Conservation (phyloP, 495 filamentous ascomycete genomes). For the Astrothelium subdiscretum region DNA sequence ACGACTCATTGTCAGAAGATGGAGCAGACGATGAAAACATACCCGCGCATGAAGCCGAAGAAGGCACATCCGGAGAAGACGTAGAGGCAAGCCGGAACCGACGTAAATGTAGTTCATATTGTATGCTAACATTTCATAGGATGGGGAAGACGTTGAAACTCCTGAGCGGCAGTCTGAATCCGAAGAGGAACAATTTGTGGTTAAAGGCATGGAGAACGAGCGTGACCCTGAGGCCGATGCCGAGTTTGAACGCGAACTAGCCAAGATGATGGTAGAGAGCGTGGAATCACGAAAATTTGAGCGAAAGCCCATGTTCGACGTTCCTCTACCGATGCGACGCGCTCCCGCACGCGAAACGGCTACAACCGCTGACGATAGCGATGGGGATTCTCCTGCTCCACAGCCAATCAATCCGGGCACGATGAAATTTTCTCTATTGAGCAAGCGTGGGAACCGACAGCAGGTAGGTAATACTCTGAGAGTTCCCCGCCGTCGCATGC, state of each 20-base stretch:
- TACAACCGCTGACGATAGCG: conserved; percentile 37
- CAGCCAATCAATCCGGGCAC: conserved; percentile 36
- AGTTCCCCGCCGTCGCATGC: neutral
- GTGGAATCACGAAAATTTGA: conserved; percentile 89
- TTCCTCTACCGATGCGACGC: conserved; percentile 79
- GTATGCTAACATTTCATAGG: conserved; percentile 16
- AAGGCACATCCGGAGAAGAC: conserved; percentile 47
- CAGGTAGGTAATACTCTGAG: conserved; percentile 46
- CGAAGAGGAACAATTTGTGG: conserved; percentile 74
- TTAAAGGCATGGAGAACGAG: conserved; percentile 80
- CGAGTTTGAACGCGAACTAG: conserved; percentile 95
- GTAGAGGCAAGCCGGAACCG: conserved; percentile 26
- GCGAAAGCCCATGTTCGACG: conserved; percentile 84
- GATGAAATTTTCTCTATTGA: conserved; percentile 93
- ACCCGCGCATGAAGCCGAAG: conserved; percentile 43
- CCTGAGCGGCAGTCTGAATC: conserved; percentile 44
- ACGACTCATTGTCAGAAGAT: conserved; percentile 32
- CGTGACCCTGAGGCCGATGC: conserved; percentile 89
- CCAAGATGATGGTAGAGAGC: conserved; percentile 98
- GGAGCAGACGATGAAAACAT: conserved; percentile 31
- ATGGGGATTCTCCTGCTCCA: conserved; percentile 28
- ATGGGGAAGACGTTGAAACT: conserved; percentile 20
- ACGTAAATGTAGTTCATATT: neutral
- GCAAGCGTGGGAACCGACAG: conserved; percentile 90
- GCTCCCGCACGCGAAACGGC: conserved; percentile 45